Evolutionary conservation across 768 basidiomycete genomes (phyloP).

Genomic region (Arthromyces matolae): DNA sequence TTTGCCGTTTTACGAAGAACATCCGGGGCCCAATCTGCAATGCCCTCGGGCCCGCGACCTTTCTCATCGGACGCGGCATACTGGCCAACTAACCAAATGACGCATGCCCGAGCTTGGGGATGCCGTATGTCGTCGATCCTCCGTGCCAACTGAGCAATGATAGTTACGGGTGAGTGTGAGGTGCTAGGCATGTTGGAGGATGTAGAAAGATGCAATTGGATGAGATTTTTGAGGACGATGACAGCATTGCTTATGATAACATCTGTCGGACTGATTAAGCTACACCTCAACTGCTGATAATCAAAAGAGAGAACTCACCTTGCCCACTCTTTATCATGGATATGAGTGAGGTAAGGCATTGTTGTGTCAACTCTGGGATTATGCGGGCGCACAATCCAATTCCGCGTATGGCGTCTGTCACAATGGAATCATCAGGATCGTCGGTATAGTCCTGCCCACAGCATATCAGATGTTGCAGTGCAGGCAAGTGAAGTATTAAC

Average conservation of each 20-base stretch:
- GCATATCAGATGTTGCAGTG: neutral
- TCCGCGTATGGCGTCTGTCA: constrained; percentile 69
- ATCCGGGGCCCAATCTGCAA: constrained; percentile 85
- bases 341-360: constrained; percentile 75
- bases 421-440: constrained; percentile 69
- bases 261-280: constrained; percentile 58
- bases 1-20: constrained; percentile 78
- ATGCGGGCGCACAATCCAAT: constrained; percentile 72
- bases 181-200: constrained; percentile 21
- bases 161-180: constrained; percentile 47
- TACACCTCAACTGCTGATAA: too few species aligned
- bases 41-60: constrained; percentile 43
- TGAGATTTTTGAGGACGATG: constrained; percentile 78
- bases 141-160: constrained; percentile 77
- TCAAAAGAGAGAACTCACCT: constrained; percentile 48
- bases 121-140: constrained; percentile 79
- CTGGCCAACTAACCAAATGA: constrained; percentile 92
- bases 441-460: constrained; percentile 69
- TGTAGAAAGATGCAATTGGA: constrained; percentile 59
- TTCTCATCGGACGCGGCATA: constrained; percentile 50
- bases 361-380: constrained; percentile 64
- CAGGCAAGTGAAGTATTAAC: constrained; percentile 22
- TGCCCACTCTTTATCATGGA: constrained; percentile 73
- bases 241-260: constrained; percentile 76
- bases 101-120: constrained; percentile 77